Percentiles rank a stretch among this genome's conserved stretches.
phyloP scores from a whole-genome alignment of 208 protist genomes.

The Trypanosoma theileri region DNA sequence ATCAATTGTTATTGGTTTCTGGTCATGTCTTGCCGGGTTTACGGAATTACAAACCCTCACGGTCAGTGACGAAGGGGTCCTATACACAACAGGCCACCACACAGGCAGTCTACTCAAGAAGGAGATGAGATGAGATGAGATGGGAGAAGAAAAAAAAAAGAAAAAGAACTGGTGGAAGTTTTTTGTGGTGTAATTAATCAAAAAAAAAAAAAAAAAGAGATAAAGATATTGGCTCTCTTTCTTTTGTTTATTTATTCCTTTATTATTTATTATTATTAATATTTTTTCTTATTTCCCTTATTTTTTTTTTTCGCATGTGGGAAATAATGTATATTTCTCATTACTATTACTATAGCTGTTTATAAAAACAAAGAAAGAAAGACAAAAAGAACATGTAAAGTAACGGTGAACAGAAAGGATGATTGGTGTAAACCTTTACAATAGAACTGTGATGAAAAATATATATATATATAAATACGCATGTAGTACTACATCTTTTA shows the following conservation, averaged over 20 bases:
- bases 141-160: not conserved
- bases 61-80: slow-evolving; percentile 33
- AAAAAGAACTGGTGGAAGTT: not conserved
- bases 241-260: not conserved
- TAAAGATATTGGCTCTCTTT: not conserved
- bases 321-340: too few species aligned
- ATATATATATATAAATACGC: too few species aligned
- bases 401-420: too few species aligned
- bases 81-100: slow-evolving; percentile 52
- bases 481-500: too few species aligned
- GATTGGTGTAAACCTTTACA: too few species aligned
- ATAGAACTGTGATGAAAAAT: too few species aligned
- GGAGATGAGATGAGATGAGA: slow-evolving; percentile 27
- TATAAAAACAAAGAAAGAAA: not conserved
- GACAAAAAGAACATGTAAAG: not conserved
- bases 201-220: too few species aligned
- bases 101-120: slow-evolving; percentile 48
- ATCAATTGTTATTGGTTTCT: slow-evolving; percentile 66
- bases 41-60: slow-evolving; percentile 48
- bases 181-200: not conserved
- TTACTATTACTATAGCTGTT: too few species aligned
- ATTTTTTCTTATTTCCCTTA: not conserved
- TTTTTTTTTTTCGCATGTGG: not conserved
- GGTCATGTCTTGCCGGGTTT: slow-evolving; percentile 74
- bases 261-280: not conserved